Evolutionary conservation across 352 stramenopile genomes (phyloP), one percentile per base, ranked within the genome.

Genomic region (Pythium phragmiticola): DNA sequence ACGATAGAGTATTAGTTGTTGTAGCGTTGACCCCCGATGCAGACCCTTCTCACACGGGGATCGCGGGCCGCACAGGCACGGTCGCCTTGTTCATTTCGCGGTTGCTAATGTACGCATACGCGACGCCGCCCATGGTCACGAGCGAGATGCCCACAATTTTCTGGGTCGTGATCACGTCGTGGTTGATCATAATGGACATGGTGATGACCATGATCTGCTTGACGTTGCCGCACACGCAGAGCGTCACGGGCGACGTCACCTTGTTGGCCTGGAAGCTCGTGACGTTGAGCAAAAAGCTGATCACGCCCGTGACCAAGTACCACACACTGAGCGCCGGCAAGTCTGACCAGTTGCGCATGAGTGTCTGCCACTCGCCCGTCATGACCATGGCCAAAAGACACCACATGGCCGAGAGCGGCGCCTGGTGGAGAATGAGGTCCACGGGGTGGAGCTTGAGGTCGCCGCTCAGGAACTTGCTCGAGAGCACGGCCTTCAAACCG

Each of bases 251-350:
- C 23, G 89, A 97, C 34, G 94, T 98, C 36, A 98, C 78, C 60
- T 98, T 97, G 76, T 98, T 98, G 43, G 94, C 90, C 69, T 96
- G 92, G 63, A 98, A 95, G 63, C 89, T 98, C 52, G 80, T 96
- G 62, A 98, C 83, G 70, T 98, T 98, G 30, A 98, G 84, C 59
- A 96, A 78, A 65, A 98, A 98, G 49, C 85, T 96, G 41, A 95
- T 80, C 23, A 96, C 66, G 41, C 92, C 93, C 45, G 88, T 96
- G 49, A 97, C 48, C n/a, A 94, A 41, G 69, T 87, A 93, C 84
- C 82, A 91, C 56, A 84, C 82, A 47, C 75, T 74, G 26, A 83
- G 75, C 7, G 65, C 58, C 39, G 78, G 80, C 23, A 92, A 45
- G 13, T 77, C 55, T 78, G 88, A 37, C 95, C 87, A 82, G 71